A percentile compares a stretch with the other conserved stretches of the same genome.
These are phyloP conservation scores for Melanogaster broomeanus DNA, from an alignment of 768 basidiomycete species.

Conservation along the genomic window DNA sequence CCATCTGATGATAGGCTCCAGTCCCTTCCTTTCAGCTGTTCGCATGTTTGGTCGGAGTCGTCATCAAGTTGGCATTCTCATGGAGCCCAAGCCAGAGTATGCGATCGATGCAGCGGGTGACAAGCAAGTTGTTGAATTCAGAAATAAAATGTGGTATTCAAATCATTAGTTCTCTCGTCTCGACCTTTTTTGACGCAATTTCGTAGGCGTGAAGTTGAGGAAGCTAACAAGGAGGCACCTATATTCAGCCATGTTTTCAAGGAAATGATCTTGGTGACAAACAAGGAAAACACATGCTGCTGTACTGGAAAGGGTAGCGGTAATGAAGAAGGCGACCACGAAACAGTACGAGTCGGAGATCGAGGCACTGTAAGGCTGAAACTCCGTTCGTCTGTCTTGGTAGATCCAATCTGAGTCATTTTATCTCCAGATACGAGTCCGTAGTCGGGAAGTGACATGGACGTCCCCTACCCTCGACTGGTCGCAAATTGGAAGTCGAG, in stretches of 20 bases:
- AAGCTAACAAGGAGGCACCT: slow-evolving; percentile 43
- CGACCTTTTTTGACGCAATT: neutral
- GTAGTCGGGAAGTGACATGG: slow-evolving; percentile 28
- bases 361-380: slow-evolving; percentile 39
- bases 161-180: neutral
- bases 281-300: slow-evolving; percentile 42
- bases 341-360: slow-evolving; percentile 46
- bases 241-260: slow-evolving; percentile 46
- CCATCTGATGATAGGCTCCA: slow-evolving; percentile 16
- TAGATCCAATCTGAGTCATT: neutral
- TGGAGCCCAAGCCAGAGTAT: slow-evolving; percentile 34
- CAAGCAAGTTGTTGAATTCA: slow-evolving; percentile 28
- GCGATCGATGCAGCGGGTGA: slow-evolving; percentile 33
- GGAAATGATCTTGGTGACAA: slow-evolving; percentile 51
- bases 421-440: slow-evolving; percentile 25
- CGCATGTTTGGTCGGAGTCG: slow-evolving; percentile 44
- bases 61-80: slow-evolving; percentile 28
- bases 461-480: slow-evolving; percentile 28
- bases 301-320: slow-evolving; percentile 49
- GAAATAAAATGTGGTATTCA: slow-evolving; percentile 40
- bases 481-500: slow-evolving; percentile 19
- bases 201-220: slow-evolving; percentile 39
- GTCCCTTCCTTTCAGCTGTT: slow-evolving; percentile 28
- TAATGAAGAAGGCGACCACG: slow-evolving; percentile 42
- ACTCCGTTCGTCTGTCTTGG: neutral